Evolutionary conservation across 23 red algal species (phyloP).

Genomic region (Gracilaria vermiculophylla): DNA sequence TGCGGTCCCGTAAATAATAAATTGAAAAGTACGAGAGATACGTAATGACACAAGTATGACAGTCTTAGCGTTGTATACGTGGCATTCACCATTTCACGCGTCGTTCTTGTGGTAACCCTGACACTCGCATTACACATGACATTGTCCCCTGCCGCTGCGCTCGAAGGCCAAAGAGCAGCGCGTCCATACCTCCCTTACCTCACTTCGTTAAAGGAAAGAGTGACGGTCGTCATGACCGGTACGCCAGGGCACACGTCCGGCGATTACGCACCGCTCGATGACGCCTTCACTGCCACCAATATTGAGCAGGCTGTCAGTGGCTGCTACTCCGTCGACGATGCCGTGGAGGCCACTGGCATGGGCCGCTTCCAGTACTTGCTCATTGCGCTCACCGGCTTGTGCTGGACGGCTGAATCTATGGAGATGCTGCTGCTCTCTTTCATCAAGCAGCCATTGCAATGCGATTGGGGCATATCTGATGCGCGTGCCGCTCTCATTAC

Average conservation of each 20-base stretch:
- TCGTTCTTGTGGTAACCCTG: no score
- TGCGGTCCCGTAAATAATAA: no score
- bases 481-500: slow-evolving; percentile 51
- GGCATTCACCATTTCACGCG: no score
- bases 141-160: no score
- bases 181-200: no score
- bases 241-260: background rate
- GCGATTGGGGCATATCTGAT: slow-evolving; percentile 56
- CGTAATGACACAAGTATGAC: no score
- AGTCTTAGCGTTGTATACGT: no score
- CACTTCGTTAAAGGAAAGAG: no score
- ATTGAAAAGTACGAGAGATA: no score
- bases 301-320: background rate
- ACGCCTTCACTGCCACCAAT: background rate
- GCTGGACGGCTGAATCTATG: slow-evolving; percentile 76
- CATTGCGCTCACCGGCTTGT: slow-evolving; percentile 24
- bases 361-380: slow-evolving; percentile 59
- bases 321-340: slow-evolving; percentile 47
- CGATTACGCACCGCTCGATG: background rate
- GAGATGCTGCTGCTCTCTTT: slow-evolving; percentile 71
- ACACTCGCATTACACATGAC: no score
- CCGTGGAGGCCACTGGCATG: slow-evolving; percentile 45
- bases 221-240: background rate
- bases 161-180: no score
- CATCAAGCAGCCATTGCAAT: slow-evolving; percentile 55